Base-by-base conservation (phyloP, 2,329 filamentous ascomycete genomes). In the Juglanconis juglandina region DNA sequence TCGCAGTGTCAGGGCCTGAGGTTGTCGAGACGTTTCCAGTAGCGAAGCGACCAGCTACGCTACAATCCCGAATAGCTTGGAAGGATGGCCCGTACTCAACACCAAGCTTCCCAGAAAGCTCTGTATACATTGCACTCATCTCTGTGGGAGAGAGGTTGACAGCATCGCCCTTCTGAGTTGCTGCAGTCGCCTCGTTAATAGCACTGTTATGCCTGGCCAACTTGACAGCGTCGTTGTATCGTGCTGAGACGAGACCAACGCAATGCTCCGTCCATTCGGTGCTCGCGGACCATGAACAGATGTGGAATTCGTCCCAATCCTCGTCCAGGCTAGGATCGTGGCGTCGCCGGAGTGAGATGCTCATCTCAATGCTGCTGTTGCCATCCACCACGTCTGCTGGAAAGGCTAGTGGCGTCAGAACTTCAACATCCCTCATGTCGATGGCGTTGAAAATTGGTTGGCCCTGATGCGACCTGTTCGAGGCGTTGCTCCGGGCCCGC, bases 181-280 rank as follows among this genome's bases (percentile, higher is more conserved):
- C 47, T 10, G 37, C 4, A 3, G 9, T 42, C 5, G 68, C 63
- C n/a, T 69, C 61, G 14, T 69, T 65, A 1, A 70, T 68, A 5
- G 69, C 68, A 10, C 68, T 63, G 44, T 48, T 66, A 52, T 69
- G 71, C 59, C 69, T 70, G n/a, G 65, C 65, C 35, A 73, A 71
- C 53, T 79, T 75, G 1, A 81, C 74, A 5, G 75, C 74, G 61
- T 80, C 78, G 1, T 68, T 62, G 11, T 77, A 72, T 50, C 71
- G 70, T 3, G 80, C 74, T 5, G 75, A 70, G 9, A 86, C 73
- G 3, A 82, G 71, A n/a, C 82, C 82, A 53, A 78, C 75, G 67
- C 83, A 86, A 66, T 87, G 80, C 66, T 87, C 81, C 0, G 79
- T 78, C 84, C 84, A 87, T 10, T 80, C 79, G 46, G 80, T 75